Evolutionary conservation across 2,329 filamentous ascomycete species (phyloP).

Genomic region (Gnomoniopsis sp.): DNA sequence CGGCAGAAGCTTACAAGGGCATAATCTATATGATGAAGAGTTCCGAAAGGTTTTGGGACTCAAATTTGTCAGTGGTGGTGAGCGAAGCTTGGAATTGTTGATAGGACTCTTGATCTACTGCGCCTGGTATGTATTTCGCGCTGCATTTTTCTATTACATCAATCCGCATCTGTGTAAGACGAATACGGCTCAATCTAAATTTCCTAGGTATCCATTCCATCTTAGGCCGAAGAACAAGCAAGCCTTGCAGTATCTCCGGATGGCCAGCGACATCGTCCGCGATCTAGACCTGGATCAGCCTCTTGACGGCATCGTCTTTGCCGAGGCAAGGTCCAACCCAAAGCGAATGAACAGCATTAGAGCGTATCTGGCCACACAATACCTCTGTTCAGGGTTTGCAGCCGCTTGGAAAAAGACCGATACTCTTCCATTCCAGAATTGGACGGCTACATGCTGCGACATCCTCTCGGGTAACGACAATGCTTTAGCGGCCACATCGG

Average conservation of each 20-base stretch:
- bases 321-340: slow-evolving; percentile 16
- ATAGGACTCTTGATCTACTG: slow-evolving; percentile 57
- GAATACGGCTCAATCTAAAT: not conserved
- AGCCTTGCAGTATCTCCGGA: slow-evolving; percentile 47
- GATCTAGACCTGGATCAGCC: slow-evolving; percentile 49
- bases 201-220: slow-evolving; percentile 51
- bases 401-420: slow-evolving; percentile 36
- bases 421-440: slow-evolving; percentile 35
- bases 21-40: slow-evolving; percentile 54
- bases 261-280: slow-evolving; percentile 46
- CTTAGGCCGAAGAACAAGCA: slow-evolving; percentile 49
- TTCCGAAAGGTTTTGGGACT: slow-evolving; percentile 54
- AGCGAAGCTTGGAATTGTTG: slow-evolving; percentile 54
- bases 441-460: slow-evolving; percentile 43
- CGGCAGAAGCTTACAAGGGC: slow-evolving; percentile 44
- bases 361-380: slow-evolving; percentile 44
- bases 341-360: slow-evolving; percentile 41
- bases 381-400: slow-evolving; percentile 34
- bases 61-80: slow-evolving; percentile 54
- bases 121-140: slow-evolving; percentile 42
- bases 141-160: too few species aligned
- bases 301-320: slow-evolving; percentile 23
- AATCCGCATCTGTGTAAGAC: not conserved
- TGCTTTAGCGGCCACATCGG: slow-evolving; percentile 30
- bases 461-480: slow-evolving; percentile 35